These are phyloP conservation scores for Hansenula anomala DNA, from an alignment of 1,139 yeast genomes.

Conservation along the genomic window DNA sequence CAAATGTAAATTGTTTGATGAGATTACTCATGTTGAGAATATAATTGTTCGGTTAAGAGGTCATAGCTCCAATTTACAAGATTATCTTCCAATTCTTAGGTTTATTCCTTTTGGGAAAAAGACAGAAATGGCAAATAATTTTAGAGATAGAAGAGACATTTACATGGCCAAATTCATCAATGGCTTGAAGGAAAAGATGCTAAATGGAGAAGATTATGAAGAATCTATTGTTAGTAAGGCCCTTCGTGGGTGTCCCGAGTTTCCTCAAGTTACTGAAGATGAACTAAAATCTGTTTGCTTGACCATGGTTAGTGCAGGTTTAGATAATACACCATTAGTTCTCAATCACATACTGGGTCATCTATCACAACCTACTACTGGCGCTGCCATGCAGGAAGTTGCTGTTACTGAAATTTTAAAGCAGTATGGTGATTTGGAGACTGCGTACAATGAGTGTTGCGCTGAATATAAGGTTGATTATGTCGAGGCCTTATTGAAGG, in stretches of 20 bases:
- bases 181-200: slow-evolving; percentile 25
- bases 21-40: slow-evolving; percentile 61
- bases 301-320: slow-evolving; percentile 76
- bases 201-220: slow-evolving; percentile 22
- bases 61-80: slow-evolving; percentile 56
- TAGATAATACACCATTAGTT: slow-evolving; percentile 68
- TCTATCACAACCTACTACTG: slow-evolving; percentile 43
- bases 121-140: slow-evolving; percentile 28
- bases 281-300: slow-evolving; percentile 63
- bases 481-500: slow-evolving; percentile 54
- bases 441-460: slow-evolving; percentile 46
- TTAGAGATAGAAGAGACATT: slow-evolving; percentile 43
- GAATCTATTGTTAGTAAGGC: slow-evolving; percentile 43
- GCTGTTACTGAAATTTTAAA: slow-evolving; percentile 27
- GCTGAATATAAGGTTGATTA: slow-evolving; percentile 37
- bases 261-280: slow-evolving; percentile 24
- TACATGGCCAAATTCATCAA: slow-evolving; percentile 45
- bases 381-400: slow-evolving; percentile 38
- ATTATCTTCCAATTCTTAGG: slow-evolving; percentile 54
- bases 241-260: slow-evolving; percentile 19
- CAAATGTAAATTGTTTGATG: slow-evolving; percentile 38
- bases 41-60: slow-evolving; percentile 60
- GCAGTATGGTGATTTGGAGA: slow-evolving; percentile 31
- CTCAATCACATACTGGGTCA: slow-evolving; percentile 60
- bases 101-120: slow-evolving; percentile 26